Base-by-base conservation (phyloP, 2,329 filamentous ascomycete genomes). In the Ophiostoma triangulosporum region DNA sequence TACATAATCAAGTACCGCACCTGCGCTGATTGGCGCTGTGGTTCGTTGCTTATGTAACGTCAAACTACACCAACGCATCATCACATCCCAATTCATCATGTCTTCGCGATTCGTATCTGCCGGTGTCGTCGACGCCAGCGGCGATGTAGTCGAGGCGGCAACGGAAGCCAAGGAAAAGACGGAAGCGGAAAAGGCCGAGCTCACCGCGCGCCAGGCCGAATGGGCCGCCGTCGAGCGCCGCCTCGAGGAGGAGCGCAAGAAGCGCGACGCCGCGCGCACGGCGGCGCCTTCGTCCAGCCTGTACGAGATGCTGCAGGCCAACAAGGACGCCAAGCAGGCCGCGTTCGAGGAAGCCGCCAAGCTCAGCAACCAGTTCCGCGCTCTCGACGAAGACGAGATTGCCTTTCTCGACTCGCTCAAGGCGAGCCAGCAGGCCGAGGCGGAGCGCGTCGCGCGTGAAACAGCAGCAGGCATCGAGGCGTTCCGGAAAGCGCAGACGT, bases 271-370 rank as follows among this genome's bases (percentile, higher is more conserved):
- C 56, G 69, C 72, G 54, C 66, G 69, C 17, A 36, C 24, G 14
- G 63, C 66, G 0, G 70, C 69, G 2, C 64, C 68, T 20, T 68
- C 67, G 48, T 64, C 66, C 45, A 82, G 75, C 51, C 72, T 93
- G 27, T 93, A 76, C 64, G 87, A 90, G 43, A 75, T 86, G 2
- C 67, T 93, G 51, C 83, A 91, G 68, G 86, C 83, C 43, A 93
- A 93, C 67, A 91, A 90, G 78, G 86, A 82, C 59, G 84, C 85
- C 55, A 91, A 90, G 67, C 84, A 91, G 69, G 86, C 86, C 20
- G 85, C 83, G 8, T 88, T 89, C 65, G 86, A 89, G 65, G 86
- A 91, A 66, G 74, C 82, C 58, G 77, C 75, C 58, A 76, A 76
- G 59, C 71, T 91, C 51, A 78, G 80, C 62, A 86, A 91, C 62